A percentile compares a stretch with the other conserved stretches of the same genome.
These are phyloP conservation scores for Globisporangium splendens DNA, from an alignment of 352 stramenopile species.

Conservation along the genomic window DNA sequence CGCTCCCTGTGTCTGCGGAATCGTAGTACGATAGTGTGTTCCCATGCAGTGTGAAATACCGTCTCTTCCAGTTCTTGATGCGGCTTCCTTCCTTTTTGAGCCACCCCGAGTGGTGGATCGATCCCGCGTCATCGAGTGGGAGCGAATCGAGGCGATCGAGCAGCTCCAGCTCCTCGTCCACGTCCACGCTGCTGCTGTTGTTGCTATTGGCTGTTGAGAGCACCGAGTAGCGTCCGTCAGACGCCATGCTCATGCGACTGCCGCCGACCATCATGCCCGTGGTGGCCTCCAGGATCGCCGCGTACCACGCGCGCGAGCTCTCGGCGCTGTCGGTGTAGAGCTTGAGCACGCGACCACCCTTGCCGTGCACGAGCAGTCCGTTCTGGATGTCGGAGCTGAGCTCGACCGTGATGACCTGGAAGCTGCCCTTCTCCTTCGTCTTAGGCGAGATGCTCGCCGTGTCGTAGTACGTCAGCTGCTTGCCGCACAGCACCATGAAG, in stretches of 20 bases:
- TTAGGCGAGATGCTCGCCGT: constrained; percentile 49
- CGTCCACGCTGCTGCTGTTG: constrained; percentile 29
- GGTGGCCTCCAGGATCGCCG: constrained; percentile 72
- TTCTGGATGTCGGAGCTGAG: constrained; percentile 81
- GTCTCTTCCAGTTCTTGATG: constrained; percentile 80
- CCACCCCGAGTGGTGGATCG: constrained; percentile 74
- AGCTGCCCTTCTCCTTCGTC: constrained; percentile 75
- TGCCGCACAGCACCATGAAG: constrained; percentile 79
- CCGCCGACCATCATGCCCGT: constrained; percentile 10
- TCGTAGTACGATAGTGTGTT: constrained; percentile 84
- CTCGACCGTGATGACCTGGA: constrained; percentile 85
- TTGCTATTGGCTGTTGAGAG: constrained; percentile 25
- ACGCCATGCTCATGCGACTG: constrained; percentile 14
- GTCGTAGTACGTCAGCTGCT: constrained; percentile 84
- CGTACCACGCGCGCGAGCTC: constrained; percentile 65
- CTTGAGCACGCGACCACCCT: constrained; percentile 79
- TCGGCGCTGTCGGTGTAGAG: constrained; percentile 81
- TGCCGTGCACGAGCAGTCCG: constrained; percentile 73
- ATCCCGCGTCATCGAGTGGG: constrained; percentile 40
- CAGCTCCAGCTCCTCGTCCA: constrained; percentile 54
- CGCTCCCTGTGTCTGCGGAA: constrained; percentile 64
- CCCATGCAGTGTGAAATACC: constrained; percentile 75
- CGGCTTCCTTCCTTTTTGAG: constrained; percentile 74
- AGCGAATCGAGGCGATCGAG: constrained; percentile 55
- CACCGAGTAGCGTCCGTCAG: constrained; percentile 38